Conservation (phyloP, 2,329 filamentous ascomycete genomes). For the Penicillium fuscoglaucum region DNA sequence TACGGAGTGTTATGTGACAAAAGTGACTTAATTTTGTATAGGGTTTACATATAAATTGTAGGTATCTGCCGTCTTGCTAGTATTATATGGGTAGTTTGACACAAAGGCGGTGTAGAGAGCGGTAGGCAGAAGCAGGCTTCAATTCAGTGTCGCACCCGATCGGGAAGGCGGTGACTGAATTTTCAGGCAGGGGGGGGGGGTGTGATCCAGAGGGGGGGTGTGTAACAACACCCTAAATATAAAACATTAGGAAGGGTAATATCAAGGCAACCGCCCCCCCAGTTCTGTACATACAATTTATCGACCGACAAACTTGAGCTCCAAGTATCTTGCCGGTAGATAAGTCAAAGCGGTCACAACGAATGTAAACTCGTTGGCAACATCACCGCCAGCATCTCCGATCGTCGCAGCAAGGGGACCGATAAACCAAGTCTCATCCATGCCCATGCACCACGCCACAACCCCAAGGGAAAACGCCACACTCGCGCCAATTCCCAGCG, state of each 20-base stretch:
- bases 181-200: too few species aligned
- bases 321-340: background rate
- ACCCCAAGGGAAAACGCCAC: background rate
- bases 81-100: too few species aligned
- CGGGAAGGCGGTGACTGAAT: too few species aligned
- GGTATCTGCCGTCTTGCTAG: too few species aligned
- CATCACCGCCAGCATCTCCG: background rate
- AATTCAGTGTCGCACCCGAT: too few species aligned
- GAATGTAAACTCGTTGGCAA: background rate
- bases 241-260: background rate
- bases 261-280: background rate
- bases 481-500: background rate
- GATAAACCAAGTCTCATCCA: background rate
- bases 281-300: background rate
- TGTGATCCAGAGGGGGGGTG: too few species aligned
- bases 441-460: background rate
- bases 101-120: too few species aligned
- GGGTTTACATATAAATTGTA: too few species aligned
- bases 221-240: too few species aligned
- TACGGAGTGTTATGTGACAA: too few species aligned
- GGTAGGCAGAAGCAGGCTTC: too few species aligned
- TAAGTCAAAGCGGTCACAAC: background rate
- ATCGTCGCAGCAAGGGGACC: background rate
- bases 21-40: too few species aligned
- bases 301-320: background rate